Conservation (phyloP, 2,329 filamentous ascomycete genomes). For the Penicillium sp. region DNA sequence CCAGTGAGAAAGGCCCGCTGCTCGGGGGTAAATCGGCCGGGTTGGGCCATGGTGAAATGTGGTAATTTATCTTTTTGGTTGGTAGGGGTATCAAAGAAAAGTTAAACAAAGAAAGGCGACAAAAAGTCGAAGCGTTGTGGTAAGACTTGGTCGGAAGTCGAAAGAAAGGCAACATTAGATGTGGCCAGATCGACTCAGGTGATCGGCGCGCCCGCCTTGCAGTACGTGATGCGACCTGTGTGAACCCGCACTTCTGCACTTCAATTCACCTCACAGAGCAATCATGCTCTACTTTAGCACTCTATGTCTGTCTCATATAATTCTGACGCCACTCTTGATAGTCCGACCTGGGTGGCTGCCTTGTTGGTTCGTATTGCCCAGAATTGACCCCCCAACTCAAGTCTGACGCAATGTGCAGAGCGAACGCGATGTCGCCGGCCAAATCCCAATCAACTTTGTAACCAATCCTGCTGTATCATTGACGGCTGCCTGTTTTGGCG, state of each 20-base stretch:
- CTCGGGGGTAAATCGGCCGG: conserved; percentile 66
- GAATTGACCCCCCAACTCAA: neutral
- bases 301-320: conserved; percentile 45
- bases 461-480: conserved; percentile 58
- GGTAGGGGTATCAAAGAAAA: conserved; percentile 1
- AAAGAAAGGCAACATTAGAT: conserved; percentile 13
- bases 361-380: conserved; percentile 33
- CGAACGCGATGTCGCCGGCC: conserved; percentile 60
- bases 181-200: conserved; percentile 33
- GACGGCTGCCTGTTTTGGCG: conserved; percentile 58
- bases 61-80: neutral
- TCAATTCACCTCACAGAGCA: neutral
- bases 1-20: conserved; percentile 76
- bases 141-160: neutral
- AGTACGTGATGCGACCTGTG: conserved; percentile 2
- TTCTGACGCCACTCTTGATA: conserved; percentile 38
- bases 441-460: conserved; percentile 63
- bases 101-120: neutral
- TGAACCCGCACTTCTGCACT: neutral
- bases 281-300: neutral
- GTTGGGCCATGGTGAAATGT: conserved; percentile 36
- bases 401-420: conserved; percentile 45
- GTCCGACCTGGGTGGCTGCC: conserved; percentile 41
- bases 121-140: neutral
- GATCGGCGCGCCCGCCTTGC: conserved; percentile 20